These are phyloP conservation scores for Mollisiaceae sp. DNA, from an alignment of 2,329 filamentous ascomycete genomes.

Conservation along the genomic window DNA sequence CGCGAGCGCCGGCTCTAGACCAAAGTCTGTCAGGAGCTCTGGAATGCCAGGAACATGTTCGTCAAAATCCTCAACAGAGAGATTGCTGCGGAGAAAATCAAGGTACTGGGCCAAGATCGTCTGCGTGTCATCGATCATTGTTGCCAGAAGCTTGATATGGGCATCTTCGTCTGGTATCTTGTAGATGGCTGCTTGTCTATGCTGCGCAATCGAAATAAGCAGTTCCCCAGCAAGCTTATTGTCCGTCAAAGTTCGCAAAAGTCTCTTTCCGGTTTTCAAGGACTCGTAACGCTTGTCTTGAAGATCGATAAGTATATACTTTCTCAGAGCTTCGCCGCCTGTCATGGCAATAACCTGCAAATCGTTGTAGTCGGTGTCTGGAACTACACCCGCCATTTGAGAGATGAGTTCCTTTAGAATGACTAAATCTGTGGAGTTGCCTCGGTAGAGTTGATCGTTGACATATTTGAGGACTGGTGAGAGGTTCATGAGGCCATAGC, in stretches of 20 bases:
- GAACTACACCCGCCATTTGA: slow-evolving; percentile 92
- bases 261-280: slow-evolving; percentile 74
- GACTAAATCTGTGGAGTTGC: slow-evolving; percentile 89
- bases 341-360: slow-evolving; percentile 86
- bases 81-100: slow-evolving; percentile 82
- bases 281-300: slow-evolving; percentile 83
- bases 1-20: slow-evolving; percentile 78
- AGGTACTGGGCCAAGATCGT: slow-evolving; percentile 85
- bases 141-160: slow-evolving; percentile 87
- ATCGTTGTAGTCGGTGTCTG: slow-evolving; percentile 87
- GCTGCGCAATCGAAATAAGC: slow-evolving; percentile 88
- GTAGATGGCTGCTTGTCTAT: slow-evolving; percentile 85
- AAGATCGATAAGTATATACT: slow-evolving; percentile 79
- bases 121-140: slow-evolving; percentile 89
- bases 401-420: slow-evolving; percentile 89
- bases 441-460: slow-evolving; percentile 77
- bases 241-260: slow-evolving; percentile 80
- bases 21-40: slow-evolving; percentile 76
- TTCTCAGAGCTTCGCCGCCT: slow-evolving; percentile 78
- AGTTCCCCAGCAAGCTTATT: slow-evolving; percentile 80
- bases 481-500: slow-evolving; percentile 83
- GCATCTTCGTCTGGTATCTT: slow-evolving; percentile 72
- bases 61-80: slow-evolving; percentile 79
- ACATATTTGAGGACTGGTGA: slow-evolving; percentile 90
- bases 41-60: slow-evolving; percentile 75